A percentile compares a stretch with the other conserved stretches of the same genome.
These are phyloP conservation scores for Phytopythium cucurbitacearum DNA, from an alignment of 352 stramenopile genomes.

Conservation along the genomic window DNA sequence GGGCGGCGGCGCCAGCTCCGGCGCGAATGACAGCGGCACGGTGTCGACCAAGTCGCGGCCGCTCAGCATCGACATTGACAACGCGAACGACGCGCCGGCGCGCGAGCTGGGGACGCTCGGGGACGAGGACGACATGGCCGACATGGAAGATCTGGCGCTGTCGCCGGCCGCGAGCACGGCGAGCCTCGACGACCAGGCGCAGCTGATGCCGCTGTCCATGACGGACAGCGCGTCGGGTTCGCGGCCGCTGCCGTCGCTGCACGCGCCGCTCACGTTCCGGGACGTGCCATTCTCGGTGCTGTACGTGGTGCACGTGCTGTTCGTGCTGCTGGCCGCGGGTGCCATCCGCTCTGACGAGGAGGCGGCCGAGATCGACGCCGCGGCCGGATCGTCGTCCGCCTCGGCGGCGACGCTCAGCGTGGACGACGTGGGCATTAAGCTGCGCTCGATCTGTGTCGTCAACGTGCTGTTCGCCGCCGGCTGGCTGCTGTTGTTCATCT, in stretches of 20 bases:
- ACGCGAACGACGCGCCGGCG: constrained; percentile 25
- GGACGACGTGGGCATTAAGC: constrained; percentile 38
- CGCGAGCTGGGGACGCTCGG: not conserved
- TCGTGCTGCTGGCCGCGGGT: constrained; percentile 40
- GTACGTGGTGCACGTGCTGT: constrained; percentile 48
- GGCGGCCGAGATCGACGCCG: constrained; percentile 10
- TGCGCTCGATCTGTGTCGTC: constrained; percentile 63
- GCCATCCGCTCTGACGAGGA: constrained; percentile 34
- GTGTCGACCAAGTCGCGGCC: constrained; percentile 13
- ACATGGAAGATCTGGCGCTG: constrained; percentile 57
- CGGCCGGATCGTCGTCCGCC: constrained; percentile 20
- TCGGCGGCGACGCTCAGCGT: constrained; percentile 23
- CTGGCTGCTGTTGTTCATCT: constrained; percentile 73
- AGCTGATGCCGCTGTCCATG: constrained; percentile 67
- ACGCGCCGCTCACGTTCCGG: constrained; percentile 52
- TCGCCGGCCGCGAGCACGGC: constrained; percentile 27
- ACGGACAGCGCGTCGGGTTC: constrained; percentile 51
- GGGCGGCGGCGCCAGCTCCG: not conserved
- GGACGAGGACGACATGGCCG: constrained; percentile 11
- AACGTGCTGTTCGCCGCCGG: constrained; percentile 68
- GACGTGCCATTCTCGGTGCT: constrained; percentile 47
- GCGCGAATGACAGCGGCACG: not conserved
- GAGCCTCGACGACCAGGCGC: constrained; percentile 27
- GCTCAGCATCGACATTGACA: constrained; percentile 33
- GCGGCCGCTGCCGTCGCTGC: constrained; percentile 59